Conservation (phyloP, 257 asterid species). For the Galeopsis tetrahit region DNA sequence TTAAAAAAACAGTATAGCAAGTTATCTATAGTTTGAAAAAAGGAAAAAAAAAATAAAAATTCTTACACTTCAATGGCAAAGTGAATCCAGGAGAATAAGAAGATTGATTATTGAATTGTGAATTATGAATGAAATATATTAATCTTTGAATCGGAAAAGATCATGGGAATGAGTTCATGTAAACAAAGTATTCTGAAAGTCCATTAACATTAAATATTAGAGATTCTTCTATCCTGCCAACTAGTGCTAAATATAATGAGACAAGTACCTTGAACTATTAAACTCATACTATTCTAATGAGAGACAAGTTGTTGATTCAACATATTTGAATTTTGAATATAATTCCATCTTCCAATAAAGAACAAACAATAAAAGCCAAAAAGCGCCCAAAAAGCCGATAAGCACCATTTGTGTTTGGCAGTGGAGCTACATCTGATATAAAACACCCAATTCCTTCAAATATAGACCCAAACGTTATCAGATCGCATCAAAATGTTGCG, state of each 20-base stretch:
- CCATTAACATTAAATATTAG: conserved; percentile 36
- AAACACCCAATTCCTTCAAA: background rate
- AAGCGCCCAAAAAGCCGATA: conserved; percentile 42
- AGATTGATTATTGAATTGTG: background rate
- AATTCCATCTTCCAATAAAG: conserved; percentile 40
- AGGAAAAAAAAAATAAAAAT: background rate
- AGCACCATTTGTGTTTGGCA: conserved; percentile 43
- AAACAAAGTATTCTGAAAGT: conserved; percentile 26
- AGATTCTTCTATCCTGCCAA: conserved; percentile 44
- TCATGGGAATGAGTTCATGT: background rate
- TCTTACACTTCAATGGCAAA: background rate
- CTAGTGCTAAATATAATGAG: conserved; percentile 42
- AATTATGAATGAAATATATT: background rate
- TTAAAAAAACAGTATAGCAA: too few species aligned
- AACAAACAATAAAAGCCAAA: conserved; percentile 67
- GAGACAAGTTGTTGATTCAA: conserved; percentile 42
- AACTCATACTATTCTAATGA: conserved; percentile 39
- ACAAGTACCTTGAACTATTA: conserved; percentile 58
- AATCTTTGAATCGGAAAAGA: conserved; percentile 12
- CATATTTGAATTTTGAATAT: conserved; percentile 38
- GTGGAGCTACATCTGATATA: conserved; percentile 33
- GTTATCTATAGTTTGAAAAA: too few species aligned
- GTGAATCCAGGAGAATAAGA: background rate
- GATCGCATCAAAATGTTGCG: conserved; percentile 3
- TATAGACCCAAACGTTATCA: background rate